Evolutionary conservation across 192 early-diverging fungal species (phyloP), one percentile per base, ranked within the genome.

Genomic region (Spizellomyces punctatus): DNA sequence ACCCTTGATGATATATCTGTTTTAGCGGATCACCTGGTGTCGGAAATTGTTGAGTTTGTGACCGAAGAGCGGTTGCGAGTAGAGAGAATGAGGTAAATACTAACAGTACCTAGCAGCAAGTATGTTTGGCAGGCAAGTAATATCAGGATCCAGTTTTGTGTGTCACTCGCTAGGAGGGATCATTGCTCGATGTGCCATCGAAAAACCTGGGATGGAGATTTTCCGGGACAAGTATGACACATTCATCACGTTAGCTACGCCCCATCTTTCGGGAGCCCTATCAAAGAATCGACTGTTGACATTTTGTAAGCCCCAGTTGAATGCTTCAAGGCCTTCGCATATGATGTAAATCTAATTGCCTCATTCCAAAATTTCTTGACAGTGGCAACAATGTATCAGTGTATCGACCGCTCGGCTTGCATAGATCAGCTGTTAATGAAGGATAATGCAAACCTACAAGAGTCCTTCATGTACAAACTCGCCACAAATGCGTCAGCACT

Each of bases 161-260:
- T 78, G 76, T 43, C 76, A 78, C 47, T 74, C 72, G 17, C 62
- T 78, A 6, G 76, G 76, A 48, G 76, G 76, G 48, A 12, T 78
- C 5, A 78, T 78, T 54, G 70, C 70, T 9, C 74, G 76, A 27
- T 58, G 58, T 48, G 76, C 76, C 14, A 63, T 78, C n/a, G 65
- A 66, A 42, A 65, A 69, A 41, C 42, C 22, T 10, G 45, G 8
- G 6, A 42, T 78, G 58, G 6, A 9, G 42, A 17, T 19, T 17
- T 74, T 68, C 48, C 46, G 49, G n/a, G 47, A 60, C n/a, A 19
- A 42, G 19, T 63, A 69, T 3, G 36, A 74, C 46, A 69, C 71
- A 6, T 78, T 74, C 52, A 69, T 50, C 9, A 78, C 71, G 6
- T 69, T 69, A 48, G 76, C 54, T 5, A 69, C 76, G 27, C 76